These are phyloP conservation scores for Cutaneotrichosporon cavernicola DNA, from an alignment of 1,284 basidiomycete genomes.

Conservation along the genomic window DNA sequence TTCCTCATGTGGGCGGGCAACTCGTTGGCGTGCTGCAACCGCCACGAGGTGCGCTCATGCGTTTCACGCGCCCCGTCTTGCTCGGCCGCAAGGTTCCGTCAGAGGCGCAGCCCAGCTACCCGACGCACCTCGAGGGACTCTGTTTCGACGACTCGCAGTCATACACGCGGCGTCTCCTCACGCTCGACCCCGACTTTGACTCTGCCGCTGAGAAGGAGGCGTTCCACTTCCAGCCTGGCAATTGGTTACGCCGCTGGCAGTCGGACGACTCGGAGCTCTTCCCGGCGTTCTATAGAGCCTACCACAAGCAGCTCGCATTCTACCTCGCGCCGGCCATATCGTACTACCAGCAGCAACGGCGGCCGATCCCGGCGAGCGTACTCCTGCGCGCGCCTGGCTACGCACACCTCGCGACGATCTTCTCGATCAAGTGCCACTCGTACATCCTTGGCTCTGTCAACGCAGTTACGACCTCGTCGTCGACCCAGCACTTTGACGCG, in stretches of 20 bases:
- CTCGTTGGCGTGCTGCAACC: conserved; percentile 56
- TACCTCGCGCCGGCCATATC: conserved; percentile 52
- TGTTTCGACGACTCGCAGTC: conserved; percentile 48
- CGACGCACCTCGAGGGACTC: conserved; percentile 44
- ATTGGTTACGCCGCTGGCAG: conserved; percentile 55
- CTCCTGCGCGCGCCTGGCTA: conserved; percentile 56
- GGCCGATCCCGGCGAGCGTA: conserved; percentile 43
- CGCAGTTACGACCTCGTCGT: conserved; percentile 53
- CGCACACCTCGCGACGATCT: conserved; percentile 53
- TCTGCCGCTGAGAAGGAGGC: conserved; percentile 48
- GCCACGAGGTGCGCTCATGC: conserved; percentile 52
- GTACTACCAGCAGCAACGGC: conserved; percentile 39
- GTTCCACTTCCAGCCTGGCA: conserved; percentile 53
- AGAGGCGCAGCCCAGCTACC: conserved; percentile 38
- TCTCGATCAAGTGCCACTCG: conserved; percentile 53
- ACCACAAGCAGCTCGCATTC: conserved; percentile 55
- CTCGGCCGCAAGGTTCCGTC: conserved; percentile 30
- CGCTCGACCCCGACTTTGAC: conserved; percentile 37
- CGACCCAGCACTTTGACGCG: conserved; percentile 53
- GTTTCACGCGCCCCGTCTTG: conserved; percentile 45
- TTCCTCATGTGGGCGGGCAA: conserved; percentile 57
- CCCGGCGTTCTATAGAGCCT: conserved; percentile 58
- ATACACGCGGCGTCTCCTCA: conserved; percentile 47
- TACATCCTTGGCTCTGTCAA: conserved; percentile 56
- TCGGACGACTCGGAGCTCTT: conserved; percentile 58